Base-by-base conservation (phyloP, 768 basidiomycete genomes). In the Phylloporus rhodoxanthus region DNA sequence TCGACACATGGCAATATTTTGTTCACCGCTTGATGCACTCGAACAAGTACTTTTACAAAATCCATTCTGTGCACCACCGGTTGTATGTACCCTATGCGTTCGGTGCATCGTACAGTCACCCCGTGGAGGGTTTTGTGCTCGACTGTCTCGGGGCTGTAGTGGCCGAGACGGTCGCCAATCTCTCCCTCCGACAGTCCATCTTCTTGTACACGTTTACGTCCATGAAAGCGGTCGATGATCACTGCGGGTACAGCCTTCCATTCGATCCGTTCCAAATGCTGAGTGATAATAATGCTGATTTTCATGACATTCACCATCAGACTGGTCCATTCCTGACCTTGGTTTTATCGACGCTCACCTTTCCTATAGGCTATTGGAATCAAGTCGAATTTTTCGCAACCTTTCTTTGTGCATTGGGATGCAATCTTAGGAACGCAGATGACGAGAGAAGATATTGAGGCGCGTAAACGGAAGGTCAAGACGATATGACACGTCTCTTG, bases 1-100 rank as follows among this genome's bases (percentile, higher is more conserved):
- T 98, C 57, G 96, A 99, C 71, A 93, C 93, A 26, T 97, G 92
- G 92, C 93, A 98, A 67, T 98, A 98, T 70, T 93, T 94, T 71
- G 74, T 91, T 19, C 96, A 99, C 65, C 91, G 95, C 33, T 69
- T 74, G 37, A 91, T 96, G 85, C 96, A 98, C 71, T 70, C 80
- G 59, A 91, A 90, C 74, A 87, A 83, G 57, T 97, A 80, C 69
- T 75, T 98, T 26, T 98, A 95, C 73, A 87, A 83, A 56, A 76
- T 97, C 56, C 96, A 99, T 67, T 91, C 91, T 0, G 84, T 86
- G 68, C 96, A 99, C 68, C 96, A 99, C 66, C 79, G 91, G 8
- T 81, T 99, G 5, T 95, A 98, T 65, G 92, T 95, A 6, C 94
- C 96, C 1, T 98, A 96, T 62, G 91, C 96, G 0, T 99, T 87